phyloP scores from a whole-genome alignment of 2,329 filamentous ascomycete genomes.

The Calonectria montana region DNA sequence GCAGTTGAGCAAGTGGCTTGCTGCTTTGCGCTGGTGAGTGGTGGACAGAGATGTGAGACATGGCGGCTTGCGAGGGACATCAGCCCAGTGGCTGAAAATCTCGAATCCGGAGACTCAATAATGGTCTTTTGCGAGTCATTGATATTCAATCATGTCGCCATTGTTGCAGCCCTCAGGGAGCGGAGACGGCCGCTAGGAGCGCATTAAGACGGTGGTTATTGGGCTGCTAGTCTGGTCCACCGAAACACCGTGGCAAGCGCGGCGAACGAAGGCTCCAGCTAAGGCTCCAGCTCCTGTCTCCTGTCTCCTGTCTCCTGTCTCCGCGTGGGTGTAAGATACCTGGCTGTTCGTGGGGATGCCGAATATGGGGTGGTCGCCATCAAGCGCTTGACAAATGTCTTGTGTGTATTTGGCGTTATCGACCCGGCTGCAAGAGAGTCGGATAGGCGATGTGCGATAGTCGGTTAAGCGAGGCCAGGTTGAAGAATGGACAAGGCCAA shows the following conservation, averaged over 20 bases:
- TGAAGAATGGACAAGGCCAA: neutral
- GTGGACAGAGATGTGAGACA: slow-evolving; percentile 31
- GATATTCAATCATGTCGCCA: slow-evolving; percentile 3
- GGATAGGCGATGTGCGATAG: slow-evolving; percentile 13
- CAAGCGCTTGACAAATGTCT: neutral
- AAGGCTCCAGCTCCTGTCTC: neutral
- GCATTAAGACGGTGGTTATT: neutral
- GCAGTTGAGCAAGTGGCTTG: slow-evolving; percentile 20
- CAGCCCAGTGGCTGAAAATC: slow-evolving; percentile 41
- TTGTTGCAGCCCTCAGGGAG: neutral
- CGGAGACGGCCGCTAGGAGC: slow-evolving; percentile 3
- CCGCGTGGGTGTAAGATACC: neutral
- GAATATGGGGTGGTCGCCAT: neutral
- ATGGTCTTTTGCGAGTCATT: neutral
- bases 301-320: too few species aligned
- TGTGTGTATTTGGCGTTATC: neutral
- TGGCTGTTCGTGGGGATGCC: neutral
- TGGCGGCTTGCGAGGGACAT: slow-evolving; percentile 33
- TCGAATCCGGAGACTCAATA: slow-evolving; percentile 27
- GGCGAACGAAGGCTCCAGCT: neutral
- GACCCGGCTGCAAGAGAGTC: neutral
- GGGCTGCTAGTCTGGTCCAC: neutral
- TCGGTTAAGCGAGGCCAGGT: neutral
- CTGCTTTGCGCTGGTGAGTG: slow-evolving; percentile 4
- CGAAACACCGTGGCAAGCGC: neutral